Evolutionary conservation across 192 early-diverging fungal species (phyloP).

Genomic region (Umbelopsis sp.): DNA sequence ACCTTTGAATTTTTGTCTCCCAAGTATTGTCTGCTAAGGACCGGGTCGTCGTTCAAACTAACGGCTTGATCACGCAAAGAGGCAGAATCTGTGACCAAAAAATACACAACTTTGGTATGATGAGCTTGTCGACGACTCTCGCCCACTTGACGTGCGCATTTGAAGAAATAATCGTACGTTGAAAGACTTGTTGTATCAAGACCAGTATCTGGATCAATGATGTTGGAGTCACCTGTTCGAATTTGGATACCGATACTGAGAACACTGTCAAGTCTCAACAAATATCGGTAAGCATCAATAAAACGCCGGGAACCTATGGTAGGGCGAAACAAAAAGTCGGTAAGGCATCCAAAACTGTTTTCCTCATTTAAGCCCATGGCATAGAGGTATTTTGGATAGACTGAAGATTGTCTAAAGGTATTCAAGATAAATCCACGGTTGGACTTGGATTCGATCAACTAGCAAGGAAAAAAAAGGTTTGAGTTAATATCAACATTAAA

Average conservation of each 20-base stretch:
- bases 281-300: conserved; percentile 37
- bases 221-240: conserved; percentile 25
- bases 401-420: conserved; percentile 34
- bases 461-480: background rate
- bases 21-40: conserved; percentile 2
- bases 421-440: conserved; percentile 41
- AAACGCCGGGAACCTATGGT: conserved; percentile 32
- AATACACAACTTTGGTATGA: conserved; percentile 28
- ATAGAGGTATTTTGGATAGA: conserved; percentile 28
- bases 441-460: conserved; percentile 34
- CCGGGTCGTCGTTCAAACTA: conserved; percentile 20
- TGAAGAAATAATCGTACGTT: conserved; percentile 31
- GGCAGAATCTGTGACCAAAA: conserved; percentile 25
- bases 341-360: conserved; percentile 40
- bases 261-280: conserved; percentile 39
- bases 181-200: conserved; percentile 2
- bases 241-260: conserved; percentile 44
- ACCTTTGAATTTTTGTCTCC: conserved; percentile 8
- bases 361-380: conserved; percentile 37
- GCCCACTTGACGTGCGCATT: conserved; percentile 27
- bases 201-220: conserved; percentile 17
- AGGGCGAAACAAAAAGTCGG: conserved; percentile 42
- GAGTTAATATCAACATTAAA: too few relatives aligned
- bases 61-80: conserved; percentile 22
- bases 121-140: conserved; percentile 21